phyloP scores from a whole-genome alignment of 202 grass and related monocot species.

The Schoenoplectus triqueter region DNA sequence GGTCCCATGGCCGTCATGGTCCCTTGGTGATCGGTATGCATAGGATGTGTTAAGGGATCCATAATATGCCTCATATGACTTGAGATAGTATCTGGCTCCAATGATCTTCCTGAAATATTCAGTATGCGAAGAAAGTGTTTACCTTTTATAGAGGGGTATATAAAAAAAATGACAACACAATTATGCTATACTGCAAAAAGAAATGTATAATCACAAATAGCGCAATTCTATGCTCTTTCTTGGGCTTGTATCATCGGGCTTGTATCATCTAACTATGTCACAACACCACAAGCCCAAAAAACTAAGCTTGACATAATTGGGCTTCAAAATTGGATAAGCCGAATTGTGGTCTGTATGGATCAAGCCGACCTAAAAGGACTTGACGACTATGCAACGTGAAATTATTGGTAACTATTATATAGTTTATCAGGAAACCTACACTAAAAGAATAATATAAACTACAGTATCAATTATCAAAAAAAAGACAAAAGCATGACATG shows the following conservation, averaged over 20 bases:
- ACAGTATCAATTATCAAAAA: neutral
- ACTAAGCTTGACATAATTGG: neutral
- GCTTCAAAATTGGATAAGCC: neutral
- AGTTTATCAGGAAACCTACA: neutral
- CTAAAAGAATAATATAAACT: neutral
- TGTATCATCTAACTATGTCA: neutral
- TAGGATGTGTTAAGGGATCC: conserved; percentile 55
- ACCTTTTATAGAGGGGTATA: no score
- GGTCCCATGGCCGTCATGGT: conserved; percentile 92
- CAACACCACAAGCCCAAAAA: neutral
- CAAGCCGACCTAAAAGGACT: neutral
- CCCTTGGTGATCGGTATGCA: conserved; percentile 75
- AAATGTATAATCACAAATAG: no score
- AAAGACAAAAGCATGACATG: conserved; percentile 7
- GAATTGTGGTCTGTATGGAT: neutral
- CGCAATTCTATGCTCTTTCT: neutral
- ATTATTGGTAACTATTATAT: neutral
- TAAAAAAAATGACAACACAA: no score
- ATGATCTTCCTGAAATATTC: conserved; percentile 68
- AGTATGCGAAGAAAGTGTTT: neutral
- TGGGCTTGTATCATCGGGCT: conserved; percentile 1
- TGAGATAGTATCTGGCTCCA: conserved; percentile 87
- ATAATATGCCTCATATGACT: conserved; percentile 68
- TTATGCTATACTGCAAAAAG: neutral
- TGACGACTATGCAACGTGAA: neutral